Evolutionary conservation across 1,284 basidiomycete genomes (phyloP).

Genomic region (Ustilago tritici): DNA sequence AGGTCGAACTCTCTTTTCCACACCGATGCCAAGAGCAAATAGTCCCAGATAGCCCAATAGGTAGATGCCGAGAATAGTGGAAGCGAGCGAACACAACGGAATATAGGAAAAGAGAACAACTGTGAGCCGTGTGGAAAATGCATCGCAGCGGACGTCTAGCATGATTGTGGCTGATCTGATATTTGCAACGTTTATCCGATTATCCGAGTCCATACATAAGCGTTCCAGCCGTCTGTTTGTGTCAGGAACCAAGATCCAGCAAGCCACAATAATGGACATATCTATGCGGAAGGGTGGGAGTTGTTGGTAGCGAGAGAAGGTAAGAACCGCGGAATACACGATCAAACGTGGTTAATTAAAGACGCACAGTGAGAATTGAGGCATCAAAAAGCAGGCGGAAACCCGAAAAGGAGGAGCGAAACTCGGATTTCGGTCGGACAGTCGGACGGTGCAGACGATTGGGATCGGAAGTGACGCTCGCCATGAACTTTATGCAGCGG

Average conservation of each 20-base stretch:
- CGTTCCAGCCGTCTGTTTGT: background rate
- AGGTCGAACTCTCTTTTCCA: too few species aligned
- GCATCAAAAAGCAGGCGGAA: background rate
- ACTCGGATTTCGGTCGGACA: background rate
- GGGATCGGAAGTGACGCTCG: background rate
- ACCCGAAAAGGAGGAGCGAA: background rate
- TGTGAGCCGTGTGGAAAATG: too few species aligned
- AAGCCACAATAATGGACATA: constrained; percentile 3
- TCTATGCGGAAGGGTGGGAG: background rate
- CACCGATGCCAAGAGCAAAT: too few species aligned
- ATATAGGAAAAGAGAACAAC: too few species aligned
- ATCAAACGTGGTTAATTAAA: background rate
- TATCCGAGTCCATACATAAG: background rate
- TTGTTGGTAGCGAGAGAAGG: background rate
- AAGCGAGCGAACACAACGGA: too few species aligned
- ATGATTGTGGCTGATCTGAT: too few species aligned
- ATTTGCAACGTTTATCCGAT: too few species aligned
- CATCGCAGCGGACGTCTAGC: too few species aligned
- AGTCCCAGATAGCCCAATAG: too few species aligned
- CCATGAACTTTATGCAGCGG: background rate
- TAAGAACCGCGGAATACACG: background rate
- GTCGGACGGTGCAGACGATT: background rate
- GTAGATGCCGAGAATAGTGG: too few species aligned
- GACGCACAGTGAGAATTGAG: background rate
- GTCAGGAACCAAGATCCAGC: constrained; percentile 3